phyloP scores from a whole-genome alignment of 2,329 filamentous ascomycete genomes.

The Nothophaeocryptopus gaeumannii region DNA sequence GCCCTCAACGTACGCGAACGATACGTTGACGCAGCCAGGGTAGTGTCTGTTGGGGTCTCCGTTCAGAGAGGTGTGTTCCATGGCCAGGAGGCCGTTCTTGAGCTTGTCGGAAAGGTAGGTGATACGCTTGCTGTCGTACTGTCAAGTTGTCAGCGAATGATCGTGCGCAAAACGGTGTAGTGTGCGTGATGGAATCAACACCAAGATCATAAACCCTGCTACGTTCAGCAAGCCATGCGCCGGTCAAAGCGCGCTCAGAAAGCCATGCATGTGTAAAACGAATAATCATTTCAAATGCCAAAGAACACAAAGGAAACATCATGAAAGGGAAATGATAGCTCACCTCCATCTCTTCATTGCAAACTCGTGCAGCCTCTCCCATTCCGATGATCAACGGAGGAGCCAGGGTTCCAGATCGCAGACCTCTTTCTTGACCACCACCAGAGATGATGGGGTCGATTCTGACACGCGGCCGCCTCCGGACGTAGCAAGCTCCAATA shows the following conservation, averaged over 20 bases:
- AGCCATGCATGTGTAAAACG: constrained; percentile 84
- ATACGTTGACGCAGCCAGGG: constrained; percentile 95
- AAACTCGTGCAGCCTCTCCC: constrained; percentile 91
- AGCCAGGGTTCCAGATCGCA: constrained; percentile 90
- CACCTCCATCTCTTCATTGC: constrained; percentile 86
- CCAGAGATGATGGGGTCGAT: constrained; percentile 94
- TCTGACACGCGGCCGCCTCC: constrained; percentile 86
- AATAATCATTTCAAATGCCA: constrained; percentile 64
- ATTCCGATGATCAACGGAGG: constrained; percentile 88
- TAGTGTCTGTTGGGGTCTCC: constrained; percentile 82
- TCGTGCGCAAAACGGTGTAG: not conserved
- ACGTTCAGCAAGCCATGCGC: constrained; percentile 48
- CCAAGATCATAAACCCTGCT: constrained; percentile 63
- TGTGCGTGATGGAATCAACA: not conserved
- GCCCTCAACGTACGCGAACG: constrained; percentile 96
- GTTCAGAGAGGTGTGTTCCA: constrained; percentile 92
- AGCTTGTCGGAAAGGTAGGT: constrained; percentile 78
- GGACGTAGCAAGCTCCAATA: constrained; percentile 92
- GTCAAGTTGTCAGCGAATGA: constrained; percentile 28
- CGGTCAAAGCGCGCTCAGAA: constrained; percentile 70
- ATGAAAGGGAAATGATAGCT: constrained; percentile 37
- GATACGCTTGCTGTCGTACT: constrained; percentile 93
- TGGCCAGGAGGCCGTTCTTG: constrained; percentile 72
- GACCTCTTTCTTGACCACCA: constrained; percentile 90
- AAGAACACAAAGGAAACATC: constrained; percentile 12